Conservation (phyloP, 768 basidiomycete species). For the Plicaturopsis crispa region DNA sequence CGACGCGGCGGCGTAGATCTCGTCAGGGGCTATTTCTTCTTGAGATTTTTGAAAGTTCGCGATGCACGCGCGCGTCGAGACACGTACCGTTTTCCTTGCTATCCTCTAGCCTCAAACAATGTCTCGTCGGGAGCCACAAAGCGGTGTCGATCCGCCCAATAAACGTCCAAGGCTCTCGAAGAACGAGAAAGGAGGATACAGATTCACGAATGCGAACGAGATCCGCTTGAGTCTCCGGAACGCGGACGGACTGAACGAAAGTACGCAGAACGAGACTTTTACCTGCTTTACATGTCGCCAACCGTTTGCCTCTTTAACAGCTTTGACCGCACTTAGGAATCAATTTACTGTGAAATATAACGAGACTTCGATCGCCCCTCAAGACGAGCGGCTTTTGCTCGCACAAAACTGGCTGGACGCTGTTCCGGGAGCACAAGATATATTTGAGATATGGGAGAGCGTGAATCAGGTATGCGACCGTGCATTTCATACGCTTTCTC, state of each 20-base stretch:
- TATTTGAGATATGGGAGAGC: slow-evolving; percentile 59
- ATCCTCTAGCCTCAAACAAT: no score
- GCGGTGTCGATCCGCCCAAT: slow-evolving; percentile 4
- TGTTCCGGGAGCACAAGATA: slow-evolving; percentile 46
- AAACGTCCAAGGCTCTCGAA: slow-evolving; percentile 18
- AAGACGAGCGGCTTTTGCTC: slow-evolving; percentile 55
- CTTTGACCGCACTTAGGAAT: slow-evolving; percentile 49
- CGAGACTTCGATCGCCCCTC: slow-evolving; percentile 39
- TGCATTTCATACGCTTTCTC: not conserved
- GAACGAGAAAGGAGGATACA: slow-evolving; percentile 8
- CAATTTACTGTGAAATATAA: slow-evolving; percentile 45
- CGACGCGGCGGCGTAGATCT: no score
- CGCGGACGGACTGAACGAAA: slow-evolving; percentile 12
- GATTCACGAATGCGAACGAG: slow-evolving; percentile 15
- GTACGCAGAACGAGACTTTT: slow-evolving; percentile 15
- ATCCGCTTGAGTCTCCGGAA: slow-evolving; percentile 14
- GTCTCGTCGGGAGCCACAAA: not conserved
- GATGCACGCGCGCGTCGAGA: no score
- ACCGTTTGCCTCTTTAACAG: slow-evolving; percentile 16
- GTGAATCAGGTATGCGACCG: slow-evolving; percentile 36
- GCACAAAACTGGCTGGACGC: slow-evolving; percentile 56
- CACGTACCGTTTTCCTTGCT: no score
- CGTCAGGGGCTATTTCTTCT: no score
- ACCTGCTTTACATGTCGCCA: not conserved
- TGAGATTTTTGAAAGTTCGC: no score